A percentile compares a stretch with the other conserved stretches of the same genome.
Conservation (phyloP, 140 eudicot species). For the Cichorium intybus region DNA sequence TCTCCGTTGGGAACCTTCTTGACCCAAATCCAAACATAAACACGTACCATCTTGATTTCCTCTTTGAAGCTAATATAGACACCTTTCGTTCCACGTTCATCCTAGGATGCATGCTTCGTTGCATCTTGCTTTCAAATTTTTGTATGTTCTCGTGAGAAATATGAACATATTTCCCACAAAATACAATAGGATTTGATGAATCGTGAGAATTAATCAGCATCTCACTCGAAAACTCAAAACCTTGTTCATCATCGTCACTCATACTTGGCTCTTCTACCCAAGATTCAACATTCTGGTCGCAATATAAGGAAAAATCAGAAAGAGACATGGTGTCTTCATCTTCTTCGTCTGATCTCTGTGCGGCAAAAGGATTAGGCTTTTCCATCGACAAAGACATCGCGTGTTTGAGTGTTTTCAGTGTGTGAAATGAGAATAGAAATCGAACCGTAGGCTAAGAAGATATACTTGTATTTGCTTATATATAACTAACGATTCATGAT, state of each 20-base stretch:
- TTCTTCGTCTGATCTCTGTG: conserved; percentile 1
- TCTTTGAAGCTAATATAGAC: conserved; percentile 6
- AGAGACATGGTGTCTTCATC: conserved; percentile 37
- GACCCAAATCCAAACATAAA: conserved; percentile 30
- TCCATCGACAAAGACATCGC: conserved; percentile 13
- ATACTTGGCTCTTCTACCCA: background rate
- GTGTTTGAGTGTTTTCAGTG: background rate
- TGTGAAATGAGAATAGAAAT: background rate
- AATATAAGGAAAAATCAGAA: conserved; percentile 24
- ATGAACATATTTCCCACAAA: conserved; percentile 28
- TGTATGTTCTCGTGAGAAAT: conserved; percentile 8
- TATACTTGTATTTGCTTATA: background rate
- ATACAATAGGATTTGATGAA: conserved; percentile 17
- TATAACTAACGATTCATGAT: background rate
- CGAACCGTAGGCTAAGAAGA: background rate
- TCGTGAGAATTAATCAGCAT: conserved; percentile 20
- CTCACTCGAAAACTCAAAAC: conserved; percentile 37
- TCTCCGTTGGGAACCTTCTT: conserved; percentile 4
- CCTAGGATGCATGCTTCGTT: background rate
- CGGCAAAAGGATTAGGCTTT: background rate
- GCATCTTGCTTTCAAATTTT: conserved; percentile 4
- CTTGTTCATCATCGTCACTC: conserved; percentile 22
- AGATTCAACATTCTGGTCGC: conserved; percentile 16
- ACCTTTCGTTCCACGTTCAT: background rate
- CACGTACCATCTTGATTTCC: conserved; percentile 24